phyloP scores from a whole-genome alignment of 2,329 filamentous ascomycete genomes.

The Aspergillus brunneoviolaceus region DNA sequence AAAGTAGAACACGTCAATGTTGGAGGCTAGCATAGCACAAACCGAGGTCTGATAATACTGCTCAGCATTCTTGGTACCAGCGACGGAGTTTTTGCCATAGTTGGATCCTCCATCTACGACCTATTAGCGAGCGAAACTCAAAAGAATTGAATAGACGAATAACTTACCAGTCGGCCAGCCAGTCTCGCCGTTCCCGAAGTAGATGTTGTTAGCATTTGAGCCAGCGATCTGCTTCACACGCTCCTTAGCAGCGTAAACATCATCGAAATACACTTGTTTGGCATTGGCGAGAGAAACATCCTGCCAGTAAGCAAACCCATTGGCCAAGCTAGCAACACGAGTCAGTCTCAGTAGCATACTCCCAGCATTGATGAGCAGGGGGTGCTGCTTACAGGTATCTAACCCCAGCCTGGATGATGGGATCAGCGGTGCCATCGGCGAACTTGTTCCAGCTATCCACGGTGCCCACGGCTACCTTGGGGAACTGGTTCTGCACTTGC shows the following conservation, averaged over 20 bases:
- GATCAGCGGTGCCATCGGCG: constrained; percentile 66
- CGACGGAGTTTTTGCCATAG: constrained; percentile 59
- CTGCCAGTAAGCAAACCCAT: constrained; percentile 75
- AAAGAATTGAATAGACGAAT: constrained; percentile 1
- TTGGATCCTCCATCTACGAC: constrained; percentile 53
- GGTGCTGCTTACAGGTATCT: constrained; percentile 53
- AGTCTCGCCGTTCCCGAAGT: constrained; percentile 70
- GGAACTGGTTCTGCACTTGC: constrained; percentile 59
- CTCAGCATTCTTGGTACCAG: constrained; percentile 58
- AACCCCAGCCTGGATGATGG: constrained; percentile 60
- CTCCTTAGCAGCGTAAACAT: constrained; percentile 62
- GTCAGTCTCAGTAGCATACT: neutral
- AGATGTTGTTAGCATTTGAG: constrained; percentile 52
- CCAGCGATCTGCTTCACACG: constrained; percentile 63
- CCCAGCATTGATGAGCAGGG: neutral
- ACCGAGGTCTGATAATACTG: constrained; percentile 62
- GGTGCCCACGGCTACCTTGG: constrained; percentile 60
- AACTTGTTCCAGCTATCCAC: constrained; percentile 74
- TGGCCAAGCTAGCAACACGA: constrained; percentile 51
- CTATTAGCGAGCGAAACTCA: neutral
- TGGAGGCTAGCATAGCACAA: constrained; percentile 64
- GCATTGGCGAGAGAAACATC: constrained; percentile 58
- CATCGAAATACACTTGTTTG: constrained; percentile 64
- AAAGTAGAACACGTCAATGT: constrained; percentile 69
- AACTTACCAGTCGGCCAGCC: constrained; percentile 60